Evolutionary conservation across 2,329 filamentous ascomycete species (phyloP).

Genomic region (Sphaceloma murrayae): DNA sequence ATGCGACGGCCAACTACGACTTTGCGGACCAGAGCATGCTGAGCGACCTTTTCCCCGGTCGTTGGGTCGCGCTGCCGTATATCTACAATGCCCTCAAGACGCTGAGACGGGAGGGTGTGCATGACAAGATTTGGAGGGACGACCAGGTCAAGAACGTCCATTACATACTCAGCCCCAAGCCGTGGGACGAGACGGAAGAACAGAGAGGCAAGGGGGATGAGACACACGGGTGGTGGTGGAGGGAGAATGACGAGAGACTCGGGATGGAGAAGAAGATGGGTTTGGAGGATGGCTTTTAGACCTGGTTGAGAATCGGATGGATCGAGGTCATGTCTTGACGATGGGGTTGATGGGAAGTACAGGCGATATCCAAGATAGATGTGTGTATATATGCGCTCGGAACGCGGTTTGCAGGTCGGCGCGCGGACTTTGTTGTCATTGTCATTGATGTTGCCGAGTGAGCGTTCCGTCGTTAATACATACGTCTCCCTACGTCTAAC

Average conservation of each 20-base stretch:
- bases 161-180: conserved; percentile 53
- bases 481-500: too few relatives aligned
- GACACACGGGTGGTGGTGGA: conserved; percentile 51
- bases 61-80: conserved; percentile 52
- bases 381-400: too few relatives aligned
- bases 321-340: too few relatives aligned
- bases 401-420: too few relatives aligned
- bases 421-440: too few relatives aligned
- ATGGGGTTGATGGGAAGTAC: too few relatives aligned
- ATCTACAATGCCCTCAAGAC: conserved; percentile 54
- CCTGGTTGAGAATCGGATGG: too few relatives aligned
- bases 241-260: conserved; percentile 41
- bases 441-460: too few relatives aligned
- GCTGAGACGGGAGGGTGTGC: conserved; percentile 46
- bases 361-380: too few relatives aligned
- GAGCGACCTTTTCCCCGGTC: conserved; percentile 46
- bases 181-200: conserved; percentile 48
- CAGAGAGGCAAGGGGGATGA: conserved; percentile 37
- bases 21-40: conserved; percentile 53
- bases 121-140: conserved; percentile 52
- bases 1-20: conserved; percentile 42
- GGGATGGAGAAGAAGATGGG: conserved; percentile 39
- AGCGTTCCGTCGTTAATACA: too few relatives aligned
- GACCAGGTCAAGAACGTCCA: conserved; percentile 53
- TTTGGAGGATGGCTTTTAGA: conserved; percentile 46